Percentiles rank a stretch among this genome's conserved stretches.
Conservation (phyloP, 164 flowering plant species). For the Kingdonia uniflora region DNA sequence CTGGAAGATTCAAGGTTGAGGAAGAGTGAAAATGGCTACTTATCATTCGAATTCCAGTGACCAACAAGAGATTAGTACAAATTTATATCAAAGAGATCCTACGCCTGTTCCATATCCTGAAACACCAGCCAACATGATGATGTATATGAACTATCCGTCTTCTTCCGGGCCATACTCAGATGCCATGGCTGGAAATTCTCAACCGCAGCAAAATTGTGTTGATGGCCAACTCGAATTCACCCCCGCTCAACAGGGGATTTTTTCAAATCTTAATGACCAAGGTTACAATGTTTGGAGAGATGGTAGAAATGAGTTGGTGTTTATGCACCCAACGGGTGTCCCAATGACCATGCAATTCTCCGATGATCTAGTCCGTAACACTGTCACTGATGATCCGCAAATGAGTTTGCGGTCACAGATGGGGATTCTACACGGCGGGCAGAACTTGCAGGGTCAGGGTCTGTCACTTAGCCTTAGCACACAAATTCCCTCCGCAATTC, state of each 20-base stretch:
- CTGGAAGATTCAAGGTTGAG: constrained; percentile 12
- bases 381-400: constrained; percentile 25
- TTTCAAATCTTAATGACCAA: constrained; percentile 36
- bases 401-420: constrained; percentile 23
- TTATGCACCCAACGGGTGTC: constrained; percentile 35
- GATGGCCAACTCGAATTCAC: constrained; percentile 34
- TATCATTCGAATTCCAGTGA: constrained; percentile 47
- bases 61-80: constrained; percentile 46
- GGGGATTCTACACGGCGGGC: constrained; percentile 30
- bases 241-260: constrained; percentile 42
- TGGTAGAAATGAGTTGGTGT: constrained; percentile 45
- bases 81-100: constrained; percentile 42
- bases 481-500: constrained; percentile 34
- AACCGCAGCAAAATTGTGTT: constrained; percentile 29
- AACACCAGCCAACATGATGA: constrained; percentile 42
- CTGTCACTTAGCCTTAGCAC: constrained; percentile 68
- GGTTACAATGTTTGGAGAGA: constrained; percentile 49
- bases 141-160: constrained; percentile 47
- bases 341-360: constrained; percentile 21
- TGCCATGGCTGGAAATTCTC: constrained; percentile 36
- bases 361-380: constrained; percentile 16
- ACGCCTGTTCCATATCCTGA: constrained; percentile 40
- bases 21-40: constrained; percentile 50
- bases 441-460: constrained; percentile 39
- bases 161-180: constrained; percentile 46